Percentiles rank a stretch among this genome's conserved stretches.
These are phyloP conservation scores for Sergeia podlipaevii DNA, from an alignment of 208 protist genomes.

Conservation along the genomic window DNA sequence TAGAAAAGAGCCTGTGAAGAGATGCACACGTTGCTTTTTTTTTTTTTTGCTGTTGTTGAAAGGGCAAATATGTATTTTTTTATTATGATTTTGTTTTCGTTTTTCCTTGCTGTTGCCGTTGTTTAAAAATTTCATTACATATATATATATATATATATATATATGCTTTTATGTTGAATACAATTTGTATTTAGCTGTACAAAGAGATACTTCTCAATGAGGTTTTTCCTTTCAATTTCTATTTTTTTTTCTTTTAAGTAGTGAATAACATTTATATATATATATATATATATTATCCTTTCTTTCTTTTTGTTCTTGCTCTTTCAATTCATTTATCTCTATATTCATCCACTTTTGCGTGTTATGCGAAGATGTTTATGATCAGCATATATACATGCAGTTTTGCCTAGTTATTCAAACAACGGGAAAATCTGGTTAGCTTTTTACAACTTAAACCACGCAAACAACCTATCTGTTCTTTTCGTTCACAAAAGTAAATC, in stretches of 20 bases:
- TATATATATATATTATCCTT: too few relatives aligned
- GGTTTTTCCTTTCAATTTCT: not conserved
- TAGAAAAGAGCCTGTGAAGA: not conserved
- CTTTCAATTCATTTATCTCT: too few relatives aligned
- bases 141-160: not conserved
- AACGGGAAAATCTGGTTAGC: too few relatives aligned
- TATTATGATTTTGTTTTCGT: not conserved
- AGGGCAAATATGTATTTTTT: not conserved
- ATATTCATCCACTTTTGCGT: too few relatives aligned
- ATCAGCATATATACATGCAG: too few relatives aligned
- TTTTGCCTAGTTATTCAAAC: too few relatives aligned
- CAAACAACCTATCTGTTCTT: too few relatives aligned
- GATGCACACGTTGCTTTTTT: not conserved
- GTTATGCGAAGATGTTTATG: too few relatives aligned
- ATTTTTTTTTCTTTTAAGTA: slow-evolving; percentile 1
- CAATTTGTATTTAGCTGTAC: not conserved
- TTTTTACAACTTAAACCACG: too few relatives aligned
- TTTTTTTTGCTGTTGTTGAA: not conserved
- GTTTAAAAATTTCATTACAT: not conserved
- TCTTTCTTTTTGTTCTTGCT: too few relatives aligned
- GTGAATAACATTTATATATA: too few relatives aligned
- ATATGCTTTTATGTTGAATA: not conserved
- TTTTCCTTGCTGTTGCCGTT: not conserved
- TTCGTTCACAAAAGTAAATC: too few relatives aligned
- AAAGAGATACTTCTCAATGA: not conserved